Base-by-base conservation (phyloP, 1,284 basidiomycete genomes). In the Leccinum proliferum region DNA sequence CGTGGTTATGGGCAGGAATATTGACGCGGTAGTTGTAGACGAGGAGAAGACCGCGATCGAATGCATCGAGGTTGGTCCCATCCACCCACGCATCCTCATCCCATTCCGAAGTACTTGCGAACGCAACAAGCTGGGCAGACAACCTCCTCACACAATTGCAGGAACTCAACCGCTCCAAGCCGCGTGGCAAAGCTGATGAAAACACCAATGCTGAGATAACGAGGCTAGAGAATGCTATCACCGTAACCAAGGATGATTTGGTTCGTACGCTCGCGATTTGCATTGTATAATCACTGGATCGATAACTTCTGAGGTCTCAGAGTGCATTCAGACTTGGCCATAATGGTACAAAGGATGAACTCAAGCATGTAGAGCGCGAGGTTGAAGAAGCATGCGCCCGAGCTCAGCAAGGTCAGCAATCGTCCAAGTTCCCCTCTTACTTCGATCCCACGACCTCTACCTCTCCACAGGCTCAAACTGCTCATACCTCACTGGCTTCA, bases 1-100 rank as follows among this genome's bases (percentile, higher is more conserved):
- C 10, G 94, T 96, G n/a, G 88, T 98, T 15, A 82, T 99, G 2
- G 97, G 96, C 0, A 84, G 96, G 62, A 96, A 99, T 74, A 90
- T 96, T 59, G 96, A 99, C 69, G 92, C 96, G 2, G 87, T 99
- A 61, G 92, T 99, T 2, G 96, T 99, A 1, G 96, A 98, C 70
- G 89, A 94, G 68, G 95, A 99, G 79, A 94, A 93, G 77, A 96
- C 93, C 0, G 97, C 94, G 2, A 97, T 98, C 65, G 94, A 96
- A 70, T 99, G 97, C 76, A 98, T 99, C 70, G 93, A 96, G 80
- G 92, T 92, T 66, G 48, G 77, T 72, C 14, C 15, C n/a, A 56
- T 34, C 8, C 37, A 56, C 35, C 8, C 25, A 58, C 11, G 46
- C 53, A 39, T 62, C 6, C 61, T 63, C 29, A 70, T 34, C 11